Percentiles rank a stretch among this genome's conserved stretches.
These are phyloP conservation scores for Hyaloscypha variabilis DNA, from an alignment of 495 filamentous ascomycete species.

Conservation along the genomic window DNA sequence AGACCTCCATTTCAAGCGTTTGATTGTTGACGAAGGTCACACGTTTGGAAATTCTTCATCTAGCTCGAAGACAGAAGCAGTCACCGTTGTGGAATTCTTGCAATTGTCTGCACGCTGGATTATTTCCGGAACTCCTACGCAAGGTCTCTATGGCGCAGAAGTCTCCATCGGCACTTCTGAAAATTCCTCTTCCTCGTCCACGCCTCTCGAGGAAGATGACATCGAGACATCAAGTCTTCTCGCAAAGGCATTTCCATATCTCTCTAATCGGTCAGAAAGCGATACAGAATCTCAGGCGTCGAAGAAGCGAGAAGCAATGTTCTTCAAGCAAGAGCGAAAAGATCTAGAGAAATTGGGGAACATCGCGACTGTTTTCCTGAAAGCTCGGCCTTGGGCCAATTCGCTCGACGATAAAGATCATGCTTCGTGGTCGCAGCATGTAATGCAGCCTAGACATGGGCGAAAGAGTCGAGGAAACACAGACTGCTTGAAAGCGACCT, in stretches of 20 bases:
- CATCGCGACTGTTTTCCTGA: constrained; percentile 71
- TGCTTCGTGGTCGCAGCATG: constrained; percentile 67
- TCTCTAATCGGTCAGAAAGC: neutral
- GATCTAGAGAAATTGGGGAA: constrained; percentile 76
- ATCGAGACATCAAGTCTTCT: neutral
- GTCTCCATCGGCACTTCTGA: constrained; percentile 32
- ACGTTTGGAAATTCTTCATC: constrained; percentile 63
- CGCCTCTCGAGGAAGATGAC: constrained; percentile 1
- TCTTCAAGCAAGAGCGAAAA: constrained; percentile 58
- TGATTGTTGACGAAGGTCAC: constrained; percentile 93
- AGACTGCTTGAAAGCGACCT: constrained; percentile 65
- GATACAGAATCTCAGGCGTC: neutral
- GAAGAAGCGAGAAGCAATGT: constrained; percentile 18
- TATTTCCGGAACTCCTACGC: constrained; percentile 88
- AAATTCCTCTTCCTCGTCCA: neutral
- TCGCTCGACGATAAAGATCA: constrained; percentile 46
- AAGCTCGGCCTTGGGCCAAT: constrained; percentile 76
- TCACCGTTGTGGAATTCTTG: constrained; percentile 67
- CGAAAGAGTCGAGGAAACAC: constrained; percentile 53
- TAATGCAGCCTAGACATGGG: constrained; percentile 65
- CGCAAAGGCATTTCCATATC: neutral
- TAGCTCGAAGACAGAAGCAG: constrained; percentile 63
- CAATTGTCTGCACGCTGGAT: constrained; percentile 81
- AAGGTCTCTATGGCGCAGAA: constrained; percentile 54
- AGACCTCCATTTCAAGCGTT: constrained; percentile 76